phyloP scores from a whole-genome alignment of 73 alveolate genomes.

The Effrenium voratum region DNA sequence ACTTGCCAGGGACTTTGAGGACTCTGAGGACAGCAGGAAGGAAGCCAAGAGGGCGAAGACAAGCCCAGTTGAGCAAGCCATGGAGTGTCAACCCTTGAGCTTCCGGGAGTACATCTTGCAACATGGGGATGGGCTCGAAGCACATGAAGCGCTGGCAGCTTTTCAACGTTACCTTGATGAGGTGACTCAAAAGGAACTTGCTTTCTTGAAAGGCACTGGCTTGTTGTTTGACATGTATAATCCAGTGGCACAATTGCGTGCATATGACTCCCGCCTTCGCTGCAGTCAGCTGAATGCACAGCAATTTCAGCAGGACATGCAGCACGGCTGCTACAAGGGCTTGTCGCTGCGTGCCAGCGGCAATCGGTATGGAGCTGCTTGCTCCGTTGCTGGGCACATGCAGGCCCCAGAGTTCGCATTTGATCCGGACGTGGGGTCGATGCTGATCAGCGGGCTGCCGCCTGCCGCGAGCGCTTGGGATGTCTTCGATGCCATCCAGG shows the following conservation, averaged over 20 bases:
- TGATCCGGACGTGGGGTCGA: slow-evolving; percentile 37
- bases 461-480: slow-evolving; percentile 72
- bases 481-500: slow-evolving; percentile 49
- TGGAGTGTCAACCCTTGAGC: neutral
- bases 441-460: slow-evolving; percentile 78
- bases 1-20: neutral
- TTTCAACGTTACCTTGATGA: neutral
- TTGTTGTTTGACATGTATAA: slow-evolving; percentile 62
- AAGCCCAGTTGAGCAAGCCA: too few species aligned
- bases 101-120: slow-evolving; percentile 39
- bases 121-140: slow-evolving; percentile 10
- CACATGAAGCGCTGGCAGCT: neutral
- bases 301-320: neutral
- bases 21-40: neutral
- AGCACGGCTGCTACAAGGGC: slow-evolving; percentile 5
- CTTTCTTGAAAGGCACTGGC: slow-evolving; percentile 6
- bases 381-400: slow-evolving; percentile 58
- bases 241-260: slow-evolving; percentile 51
- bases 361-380: neutral
- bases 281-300: slow-evolving; percentile 4
- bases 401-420: slow-evolving; percentile 74
- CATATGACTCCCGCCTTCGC: slow-evolving; percentile 6
- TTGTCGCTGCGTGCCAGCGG: slow-evolving; percentile 6
- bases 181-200: slow-evolving; percentile 22
- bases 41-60: neutral